A percentile compares a stretch with the other conserved stretches of the same genome.
These are phyloP conservation scores for Crucibulum laeve DNA, from an alignment of 768 basidiomycete species.

Conservation along the genomic window DNA sequence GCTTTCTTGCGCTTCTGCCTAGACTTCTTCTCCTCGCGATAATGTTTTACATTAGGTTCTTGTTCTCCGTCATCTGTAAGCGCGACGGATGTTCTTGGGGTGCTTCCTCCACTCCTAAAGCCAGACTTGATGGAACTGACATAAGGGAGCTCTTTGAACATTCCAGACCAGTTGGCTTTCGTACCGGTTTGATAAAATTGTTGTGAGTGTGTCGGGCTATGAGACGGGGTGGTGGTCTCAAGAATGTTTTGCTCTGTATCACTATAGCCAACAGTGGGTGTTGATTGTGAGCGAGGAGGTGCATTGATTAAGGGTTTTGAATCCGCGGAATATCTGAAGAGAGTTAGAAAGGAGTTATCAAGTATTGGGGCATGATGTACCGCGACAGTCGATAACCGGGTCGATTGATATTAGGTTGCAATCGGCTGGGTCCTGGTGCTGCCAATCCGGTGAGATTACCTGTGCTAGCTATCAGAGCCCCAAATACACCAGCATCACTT, in stretches of 20 bases:
- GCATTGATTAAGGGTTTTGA: background rate
- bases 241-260: too few species aligned
- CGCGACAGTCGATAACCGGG: slow-evolving; percentile 67
- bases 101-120: background rate
- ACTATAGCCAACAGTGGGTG: too few species aligned
- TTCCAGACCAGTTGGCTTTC: background rate
- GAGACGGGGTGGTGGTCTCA: background rate
- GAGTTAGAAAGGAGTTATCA: background rate
- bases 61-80: background rate
- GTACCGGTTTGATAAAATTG: background rate
- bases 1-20: slow-evolving; percentile 63
- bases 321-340: slow-evolving; percentile 20
- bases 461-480: slow-evolving; percentile 67
- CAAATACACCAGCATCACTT: slow-evolving; percentile 60
- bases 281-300: background rate
- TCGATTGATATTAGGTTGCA: slow-evolving; percentile 54
- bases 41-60: background rate
- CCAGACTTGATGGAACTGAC: background rate
- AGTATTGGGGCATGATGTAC: slow-evolving; percentile 18
- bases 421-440: slow-evolving; percentile 41
- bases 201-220: background rate
- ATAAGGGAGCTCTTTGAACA: background rate
- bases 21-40: slow-evolving; percentile 16
- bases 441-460: slow-evolving; percentile 61
- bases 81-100: background rate